Evolutionary conservation across 352 stramenopile species (phyloP), one percentile per base, ranked within the genome.

Genomic region (Saprolegnia parasitica): DNA sequence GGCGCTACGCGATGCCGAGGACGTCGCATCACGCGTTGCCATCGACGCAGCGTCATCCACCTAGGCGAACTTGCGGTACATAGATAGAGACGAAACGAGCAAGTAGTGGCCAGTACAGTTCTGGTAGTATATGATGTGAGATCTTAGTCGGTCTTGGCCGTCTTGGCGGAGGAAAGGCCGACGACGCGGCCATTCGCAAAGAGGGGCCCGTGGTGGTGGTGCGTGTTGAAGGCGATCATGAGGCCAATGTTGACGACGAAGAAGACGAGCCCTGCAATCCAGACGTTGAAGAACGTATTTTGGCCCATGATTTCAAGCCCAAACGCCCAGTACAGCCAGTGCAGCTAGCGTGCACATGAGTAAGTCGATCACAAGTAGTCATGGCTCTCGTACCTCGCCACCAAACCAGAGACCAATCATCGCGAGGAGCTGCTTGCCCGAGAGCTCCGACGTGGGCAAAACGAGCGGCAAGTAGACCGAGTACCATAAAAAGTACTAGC

Each of bases 401-500:
- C 74, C 78, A 56, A 96, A 81, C 86, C 85, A 96, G 18, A 77
- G 71, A 26, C 71, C 72, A 35, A 96, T 83, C 73, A 96, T 81
- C 16, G 72, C 21, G 0, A 78, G 56, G 0, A 84, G 85, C 56
- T 90, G 87, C 84, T 83, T 92, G 21, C 81, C 78, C 15, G 67
- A 68, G 13, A 95, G 67, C 32, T 72, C 87, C 56, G 83, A 90
- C 37, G 80, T 70, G 10, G 88, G 90, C 23, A 95, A 85, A 49
- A 96, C 81, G 21, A 98, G 76, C 29, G 94, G 93, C 18, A 98
- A 72, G 68, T 98, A 88, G 15, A 75, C 82, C 0, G 98, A 91
- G 76, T 99, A 99, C 98, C 98, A 99, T 49, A 97, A 84, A 75
- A 99, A 99, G 73, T 99, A 99, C 88, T 99, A 79, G n/a, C n/a